A percentile compares a stretch with the other conserved stretches of the same genome.
Conservation (phyloP, 495 filamentous ascomycete genomes). For the Chaetomium fimeti region DNA sequence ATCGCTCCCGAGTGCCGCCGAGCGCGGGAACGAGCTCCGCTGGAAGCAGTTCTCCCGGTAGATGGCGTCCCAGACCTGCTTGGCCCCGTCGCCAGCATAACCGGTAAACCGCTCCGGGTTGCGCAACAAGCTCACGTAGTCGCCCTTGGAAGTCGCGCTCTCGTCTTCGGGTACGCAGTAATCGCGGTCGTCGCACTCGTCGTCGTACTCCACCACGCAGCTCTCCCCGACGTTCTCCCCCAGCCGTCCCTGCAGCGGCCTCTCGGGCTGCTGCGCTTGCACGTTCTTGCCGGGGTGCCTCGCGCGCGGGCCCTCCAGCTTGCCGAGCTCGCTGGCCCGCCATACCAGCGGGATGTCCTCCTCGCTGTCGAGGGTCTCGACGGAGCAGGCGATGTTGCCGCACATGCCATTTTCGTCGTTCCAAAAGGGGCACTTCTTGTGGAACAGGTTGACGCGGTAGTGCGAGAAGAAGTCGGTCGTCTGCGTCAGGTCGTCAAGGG, state of each 20-base stretch:
- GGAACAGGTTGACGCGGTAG: constrained; percentile 94
- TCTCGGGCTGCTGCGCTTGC: constrained; percentile 64
- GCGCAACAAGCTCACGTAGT: constrained; percentile 90
- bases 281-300: constrained; percentile 75
- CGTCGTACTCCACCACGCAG: constrained; percentile 95
- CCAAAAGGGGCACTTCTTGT: constrained; percentile 96
- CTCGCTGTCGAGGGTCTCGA: constrained; percentile 95
- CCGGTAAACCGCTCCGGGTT: constrained; percentile 97
- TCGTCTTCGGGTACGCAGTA: constrained; percentile 98
- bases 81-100: constrained; percentile 76
- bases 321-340: constrained; percentile 88
- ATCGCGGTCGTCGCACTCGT: constrained; percentile 95
- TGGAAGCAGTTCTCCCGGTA: constrained; percentile 98
- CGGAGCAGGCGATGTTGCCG: constrained; percentile 94
- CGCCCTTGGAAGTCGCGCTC: constrained; percentile 77
- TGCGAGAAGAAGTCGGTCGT: constrained; percentile 97
- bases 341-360: constrained; percentile 89
- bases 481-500: constrained; percentile 75
- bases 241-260: constrained; percentile 76
- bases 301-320: constrained; percentile 87
- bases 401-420: constrained; percentile 90
- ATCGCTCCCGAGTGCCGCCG: constrained; percentile 43
- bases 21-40: constrained; percentile 57
- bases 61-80: constrained; percentile 92
- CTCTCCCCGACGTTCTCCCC: constrained; percentile 89